phyloP scores from a whole-genome alignment of 345 rosid species.

The Eucalyptus shirleyi region DNA sequence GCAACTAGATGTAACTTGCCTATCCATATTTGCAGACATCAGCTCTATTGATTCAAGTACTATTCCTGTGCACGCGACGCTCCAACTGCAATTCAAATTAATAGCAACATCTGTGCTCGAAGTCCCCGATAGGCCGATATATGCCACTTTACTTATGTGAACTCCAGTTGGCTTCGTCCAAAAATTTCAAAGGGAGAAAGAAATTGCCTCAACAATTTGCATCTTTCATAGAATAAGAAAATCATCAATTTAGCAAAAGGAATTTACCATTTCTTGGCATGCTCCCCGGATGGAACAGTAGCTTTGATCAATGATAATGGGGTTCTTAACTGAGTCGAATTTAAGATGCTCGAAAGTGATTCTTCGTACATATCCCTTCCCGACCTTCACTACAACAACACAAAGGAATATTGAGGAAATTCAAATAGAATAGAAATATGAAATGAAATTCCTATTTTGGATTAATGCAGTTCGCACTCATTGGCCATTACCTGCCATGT shows the following conservation, averaged over 20 bases:
- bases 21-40: not conserved
- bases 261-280: conserved; percentile 11
- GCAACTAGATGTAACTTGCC: conserved; percentile 4
- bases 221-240: not conserved
- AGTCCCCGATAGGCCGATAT: conserved; percentile 4
- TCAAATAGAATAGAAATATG: not conserved
- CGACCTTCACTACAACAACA: not conserved
- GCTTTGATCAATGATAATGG: conserved; percentile 21
- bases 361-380: conserved; percentile 11
- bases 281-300: conserved; percentile 13
- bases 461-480: not conserved
- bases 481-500: conserved; percentile 20
- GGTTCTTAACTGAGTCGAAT: conserved; percentile 11
- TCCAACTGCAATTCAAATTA: conserved; percentile 18
- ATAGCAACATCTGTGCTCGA: conserved; percentile 14
- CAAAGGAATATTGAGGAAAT: not conserved
- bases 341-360: conserved; percentile 5
- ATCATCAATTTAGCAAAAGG: not conserved
- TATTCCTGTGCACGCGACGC: conserved; percentile 11
- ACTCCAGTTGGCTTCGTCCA: conserved; percentile 11
- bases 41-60: not conserved
- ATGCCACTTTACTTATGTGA: conserved; percentile 10
- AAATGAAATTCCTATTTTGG: not conserved
- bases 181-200: not conserved
- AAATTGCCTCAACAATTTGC: not conserved